Base-by-base conservation (phyloP, 331 rosid species). In the Malus hybrid region DNA sequence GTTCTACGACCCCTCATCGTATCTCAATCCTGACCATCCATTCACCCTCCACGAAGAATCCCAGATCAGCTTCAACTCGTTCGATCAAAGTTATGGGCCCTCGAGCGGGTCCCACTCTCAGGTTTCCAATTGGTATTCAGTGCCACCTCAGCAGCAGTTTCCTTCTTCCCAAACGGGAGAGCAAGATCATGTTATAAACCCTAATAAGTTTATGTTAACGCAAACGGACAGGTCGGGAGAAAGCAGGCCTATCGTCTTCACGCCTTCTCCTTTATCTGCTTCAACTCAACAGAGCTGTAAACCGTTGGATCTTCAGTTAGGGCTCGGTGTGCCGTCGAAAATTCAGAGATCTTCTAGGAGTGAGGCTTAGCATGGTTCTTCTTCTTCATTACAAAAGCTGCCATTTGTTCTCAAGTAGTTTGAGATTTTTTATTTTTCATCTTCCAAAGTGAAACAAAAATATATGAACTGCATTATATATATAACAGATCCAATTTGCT, bases 301-400 rank as follows among this genome's bases (percentile, higher is more conserved):
- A 80, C 90, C 78, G 65, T 82, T 91, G 79, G 94, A 92, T 88
- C 92, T 92, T 81, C 91, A 88, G 70, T 71, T 92, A 77, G 89
- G 89, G 69, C 81, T 92, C 55, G 84, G 84, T 60, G 73, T 87
- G 85, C 59, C 85, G 16, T 76, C 93, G 20, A 77, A 84, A 42
- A 71, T 86, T 74, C 76, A 65, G 74, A 84, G 84, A 81, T 81
- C 83, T 16, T 52, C 86, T 20, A 82, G 84, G 64, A 86, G 87
- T 67, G 86, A 66, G 68, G 31, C 78, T 28, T 75, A 42, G 22
- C 14, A 57, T 60, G 50, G 67, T 2, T 72, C 39, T 9, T 39
- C 44, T 39, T 10, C 12, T 39, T 39, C 52, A 70, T 33, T 33
- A 13, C 46, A 39, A 31, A 32, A 46, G 14, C 57, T 3, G 64